Evolutionary conservation across 805 yeast species (phyloP).

Genomic region (Peterozyma xylosa): DNA sequence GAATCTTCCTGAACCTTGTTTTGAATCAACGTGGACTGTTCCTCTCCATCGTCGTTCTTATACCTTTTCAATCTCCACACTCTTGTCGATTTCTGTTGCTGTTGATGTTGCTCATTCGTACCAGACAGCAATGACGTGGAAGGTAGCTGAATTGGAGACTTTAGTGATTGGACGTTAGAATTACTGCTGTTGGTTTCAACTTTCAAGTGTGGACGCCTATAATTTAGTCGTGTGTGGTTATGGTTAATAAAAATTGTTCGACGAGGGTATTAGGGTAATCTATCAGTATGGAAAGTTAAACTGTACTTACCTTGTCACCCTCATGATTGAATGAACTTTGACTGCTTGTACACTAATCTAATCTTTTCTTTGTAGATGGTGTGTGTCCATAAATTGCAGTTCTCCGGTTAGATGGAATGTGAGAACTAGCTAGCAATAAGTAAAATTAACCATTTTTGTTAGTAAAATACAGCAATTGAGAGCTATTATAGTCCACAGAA

Average conservation of each 20-base stretch:
- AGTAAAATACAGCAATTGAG: too few relatives aligned
- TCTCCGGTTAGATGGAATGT: too few relatives aligned
- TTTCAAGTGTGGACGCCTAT: background rate
- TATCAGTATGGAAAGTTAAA: constrained; percentile 8
- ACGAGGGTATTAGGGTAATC: background rate
- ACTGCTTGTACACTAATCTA: background rate
- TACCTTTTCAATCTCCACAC: constrained; percentile 23
- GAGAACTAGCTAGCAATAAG: too few relatives aligned
- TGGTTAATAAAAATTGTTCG: background rate
- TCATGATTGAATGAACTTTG: constrained; percentile 22
- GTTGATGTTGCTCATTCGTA: background rate
- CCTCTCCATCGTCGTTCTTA: constrained; percentile 22
- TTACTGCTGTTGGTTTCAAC: background rate
- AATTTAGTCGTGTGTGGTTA: constrained; percentile 1
- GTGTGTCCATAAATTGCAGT: too few relatives aligned
- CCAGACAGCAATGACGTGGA: background rate
- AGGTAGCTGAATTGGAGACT: constrained; percentile 2
- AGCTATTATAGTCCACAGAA: too few relatives aligned
- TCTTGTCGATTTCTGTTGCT: constrained; percentile 5
- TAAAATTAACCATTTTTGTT: too few relatives aligned
- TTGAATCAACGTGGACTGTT: constrained; percentile 22
- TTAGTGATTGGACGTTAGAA: background rate
- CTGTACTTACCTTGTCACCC: constrained; percentile 11
- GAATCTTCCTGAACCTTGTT: constrained; percentile 12
- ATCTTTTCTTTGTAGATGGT: too few relatives aligned